Conservation (phyloP, 768 basidiomycete genomes). For the Trametes villosa region DNA sequence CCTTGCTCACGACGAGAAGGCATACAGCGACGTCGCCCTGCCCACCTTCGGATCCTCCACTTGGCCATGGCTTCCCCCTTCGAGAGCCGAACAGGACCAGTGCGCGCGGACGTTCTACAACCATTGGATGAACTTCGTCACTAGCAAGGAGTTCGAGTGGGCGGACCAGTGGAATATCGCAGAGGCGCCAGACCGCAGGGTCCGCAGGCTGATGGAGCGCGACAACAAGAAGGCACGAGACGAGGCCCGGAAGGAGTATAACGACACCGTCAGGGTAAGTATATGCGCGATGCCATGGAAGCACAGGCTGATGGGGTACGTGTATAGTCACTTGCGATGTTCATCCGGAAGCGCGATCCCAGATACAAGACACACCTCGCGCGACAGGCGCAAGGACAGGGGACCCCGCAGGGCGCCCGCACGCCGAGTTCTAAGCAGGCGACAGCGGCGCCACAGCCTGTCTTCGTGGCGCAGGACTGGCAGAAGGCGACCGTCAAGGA, state of each 20-base stretch:
- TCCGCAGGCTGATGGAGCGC: conserved; percentile 91
- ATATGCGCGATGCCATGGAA: not conserved
- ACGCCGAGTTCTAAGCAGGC: conserved; percentile 29
- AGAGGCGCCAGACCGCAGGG: conserved; percentile 86
- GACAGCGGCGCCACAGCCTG: conserved; percentile 38
- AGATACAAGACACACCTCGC: conserved; percentile 73
- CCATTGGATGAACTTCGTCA: conserved; percentile 85
- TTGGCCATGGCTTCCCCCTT: conserved; percentile 67
- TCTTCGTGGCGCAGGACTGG: conserved; percentile 89
- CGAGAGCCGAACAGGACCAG: conserved; percentile 48
- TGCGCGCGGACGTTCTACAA: conserved; percentile 80
- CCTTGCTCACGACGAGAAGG: conserved; percentile 79
- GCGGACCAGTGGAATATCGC: conserved; percentile 79
- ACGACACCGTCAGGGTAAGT: conserved; percentile 84
- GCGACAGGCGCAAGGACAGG: conserved; percentile 44
- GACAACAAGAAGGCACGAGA: conserved; percentile 94
- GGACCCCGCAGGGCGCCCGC: conserved; percentile 19
- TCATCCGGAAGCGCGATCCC: conserved; percentile 87
- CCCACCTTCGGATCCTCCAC: conserved; percentile 84
- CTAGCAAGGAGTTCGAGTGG: conserved; percentile 90
- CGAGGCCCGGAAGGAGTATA: conserved; percentile 87
- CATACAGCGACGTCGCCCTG: conserved; percentile 53
- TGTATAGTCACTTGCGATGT: conserved; percentile 69
- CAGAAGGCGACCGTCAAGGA: conserved; percentile 57
- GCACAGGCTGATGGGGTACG: not conserved